Evolutionary conservation across 176 grass and related monocot genomes (phyloP).

Genomic region (Lolium perenne): DNA sequence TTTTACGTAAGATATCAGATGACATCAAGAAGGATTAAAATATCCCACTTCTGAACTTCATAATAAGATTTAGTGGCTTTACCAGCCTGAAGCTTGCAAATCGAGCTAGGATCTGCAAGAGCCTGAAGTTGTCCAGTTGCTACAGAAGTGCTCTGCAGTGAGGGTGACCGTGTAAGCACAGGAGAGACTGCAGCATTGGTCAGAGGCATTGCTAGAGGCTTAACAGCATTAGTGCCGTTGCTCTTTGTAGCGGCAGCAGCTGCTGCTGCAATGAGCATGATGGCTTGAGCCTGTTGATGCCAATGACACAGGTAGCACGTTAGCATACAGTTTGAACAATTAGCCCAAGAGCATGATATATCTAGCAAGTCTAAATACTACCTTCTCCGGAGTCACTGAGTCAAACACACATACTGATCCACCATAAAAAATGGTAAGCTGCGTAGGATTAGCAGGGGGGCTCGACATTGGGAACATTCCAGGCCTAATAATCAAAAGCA

Average conservation of each 20-base stretch:
- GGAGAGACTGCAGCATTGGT: constrained; percentile 45
- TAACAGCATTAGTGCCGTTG: constrained; percentile 34
- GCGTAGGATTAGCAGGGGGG: constrained; percentile 44
- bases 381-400: constrained; percentile 81
- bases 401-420: constrained; percentile 89
- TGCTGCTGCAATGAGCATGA: constrained; percentile 92
- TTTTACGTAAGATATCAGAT: neutral
- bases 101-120: constrained; percentile 49
- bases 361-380: constrained; percentile 35
- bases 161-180: constrained; percentile 70
- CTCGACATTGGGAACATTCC: constrained; percentile 48
- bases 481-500: constrained; percentile 52
- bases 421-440: constrained; percentile 90
- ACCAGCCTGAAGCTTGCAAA: constrained; percentile 95
- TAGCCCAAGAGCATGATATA: neutral
- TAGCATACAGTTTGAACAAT: constrained; percentile 17
- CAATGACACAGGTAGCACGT: constrained; percentile 21
- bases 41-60: neutral
- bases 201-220: constrained; percentile 44
- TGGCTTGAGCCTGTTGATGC: constrained; percentile 75
- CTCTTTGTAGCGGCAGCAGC: constrained; percentile 48
- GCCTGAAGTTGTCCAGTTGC: constrained; percentile 57
- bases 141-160: constrained; percentile 78
- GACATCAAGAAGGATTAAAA: neutral
- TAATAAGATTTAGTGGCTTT: constrained; percentile 22